Evolutionary conservation across 108 stramenopile species (phyloP).

Genomic region (Nitzschia sp.): DNA sequence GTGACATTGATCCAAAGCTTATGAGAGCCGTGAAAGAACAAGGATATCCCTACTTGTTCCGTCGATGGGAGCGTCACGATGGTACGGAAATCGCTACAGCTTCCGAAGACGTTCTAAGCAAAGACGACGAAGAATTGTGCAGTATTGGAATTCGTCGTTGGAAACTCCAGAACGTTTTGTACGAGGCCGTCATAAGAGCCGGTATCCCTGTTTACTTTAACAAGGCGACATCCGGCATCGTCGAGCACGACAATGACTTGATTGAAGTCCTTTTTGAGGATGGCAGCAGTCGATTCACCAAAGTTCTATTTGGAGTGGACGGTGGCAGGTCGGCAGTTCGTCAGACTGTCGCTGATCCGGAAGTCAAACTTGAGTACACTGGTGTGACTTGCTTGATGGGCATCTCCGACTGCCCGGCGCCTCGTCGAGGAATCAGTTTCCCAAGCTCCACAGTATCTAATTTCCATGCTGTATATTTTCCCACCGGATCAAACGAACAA

Average conservation of each 20-base stretch:
- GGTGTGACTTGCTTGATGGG: conserved; percentile 70
- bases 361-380: conserved; percentile 34
- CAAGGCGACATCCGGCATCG: conserved; percentile 24
- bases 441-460: conserved; percentile 54
- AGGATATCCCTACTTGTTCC: conserved; percentile 60
- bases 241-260: conserved; percentile 12
- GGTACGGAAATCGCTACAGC: conserved; percentile 60
- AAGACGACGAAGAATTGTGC: conserved; percentile 39
- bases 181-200: conserved; percentile 35
- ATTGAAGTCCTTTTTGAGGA: conserved; percentile 20
- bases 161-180: conserved; percentile 55
- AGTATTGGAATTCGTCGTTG: conserved; percentile 65
- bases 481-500: conserved; percentile 47
- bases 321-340: conserved; percentile 37
- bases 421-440: conserved; percentile 50
- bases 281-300: conserved; percentile 28
- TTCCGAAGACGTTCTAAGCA: conserved; percentile 47
- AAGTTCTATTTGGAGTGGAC: conserved; percentile 57
- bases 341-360: neutral
- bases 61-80: conserved; percentile 71
- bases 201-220: conserved; percentile 58
- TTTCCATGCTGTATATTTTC: conserved; percentile 69
- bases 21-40: conserved; percentile 30
- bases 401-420: conserved; percentile 29
- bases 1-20: conserved; percentile 40